Percentiles rank a stretch among this genome's conserved stretches.
Conservation (phyloP, 352 stramenopile genomes). For the Globisporangium nodosum region DNA sequence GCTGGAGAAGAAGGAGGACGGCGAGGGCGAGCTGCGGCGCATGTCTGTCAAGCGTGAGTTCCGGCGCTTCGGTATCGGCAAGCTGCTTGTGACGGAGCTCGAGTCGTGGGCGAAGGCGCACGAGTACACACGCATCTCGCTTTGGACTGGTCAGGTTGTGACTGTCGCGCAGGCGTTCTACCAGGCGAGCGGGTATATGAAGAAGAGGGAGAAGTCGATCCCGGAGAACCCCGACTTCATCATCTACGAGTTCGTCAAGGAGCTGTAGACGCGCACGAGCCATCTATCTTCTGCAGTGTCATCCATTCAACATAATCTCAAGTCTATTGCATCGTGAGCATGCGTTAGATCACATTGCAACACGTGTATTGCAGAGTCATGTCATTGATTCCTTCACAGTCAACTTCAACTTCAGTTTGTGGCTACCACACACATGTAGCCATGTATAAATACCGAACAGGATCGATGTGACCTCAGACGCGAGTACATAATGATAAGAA, state of each 20-base stretch:
- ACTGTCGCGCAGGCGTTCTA: slow-evolving; percentile 33
- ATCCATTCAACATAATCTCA: not conserved
- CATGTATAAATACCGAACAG: not conserved
- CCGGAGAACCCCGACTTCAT: slow-evolving; percentile 26
- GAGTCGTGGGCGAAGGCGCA: slow-evolving; percentile 29
- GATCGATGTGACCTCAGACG: not conserved
- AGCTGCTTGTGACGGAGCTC: slow-evolving; percentile 25
- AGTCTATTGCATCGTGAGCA: not conserved
- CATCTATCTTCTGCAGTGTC: too few relatives aligned
- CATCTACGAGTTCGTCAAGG: slow-evolving; percentile 29
- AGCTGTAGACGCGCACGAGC: slow-evolving; percentile 8
- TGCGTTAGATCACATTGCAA: not conserved
- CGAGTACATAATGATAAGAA: not conserved
- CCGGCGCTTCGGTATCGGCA: slow-evolving; percentile 29
- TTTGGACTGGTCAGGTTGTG: slow-evolving; percentile 33
- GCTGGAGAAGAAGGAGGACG: slow-evolving; percentile 13
- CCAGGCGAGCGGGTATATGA: slow-evolving; percentile 22
- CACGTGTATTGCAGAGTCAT: too few relatives aligned
- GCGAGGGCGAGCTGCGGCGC: slow-evolving; percentile 24
- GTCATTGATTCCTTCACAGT: too few relatives aligned
- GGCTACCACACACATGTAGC: not conserved
- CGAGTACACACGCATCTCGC: slow-evolving; percentile 15
- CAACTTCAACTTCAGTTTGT: not conserved
- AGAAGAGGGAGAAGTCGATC: slow-evolving; percentile 19
- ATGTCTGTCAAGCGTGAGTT: slow-evolving; percentile 37